Percentiles rank a stretch among this genome's conserved stretches.
These are phyloP conservation scores for Mycena indigotica DNA, from an alignment of 768 basidiomycete species.

Conservation along the genomic window DNA sequence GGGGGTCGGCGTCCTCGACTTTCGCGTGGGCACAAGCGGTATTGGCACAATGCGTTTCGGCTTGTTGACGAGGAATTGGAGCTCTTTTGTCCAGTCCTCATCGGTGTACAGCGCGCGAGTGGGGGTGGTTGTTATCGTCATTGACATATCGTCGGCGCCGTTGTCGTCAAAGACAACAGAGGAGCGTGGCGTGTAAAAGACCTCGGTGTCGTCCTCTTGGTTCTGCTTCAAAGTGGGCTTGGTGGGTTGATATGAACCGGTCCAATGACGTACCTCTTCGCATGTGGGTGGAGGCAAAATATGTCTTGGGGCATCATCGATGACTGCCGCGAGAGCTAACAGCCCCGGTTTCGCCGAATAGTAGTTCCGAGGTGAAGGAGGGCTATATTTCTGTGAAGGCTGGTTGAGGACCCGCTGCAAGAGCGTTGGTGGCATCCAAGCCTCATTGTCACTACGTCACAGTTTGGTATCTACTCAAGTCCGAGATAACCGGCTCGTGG, in stretches of 20 bases:
- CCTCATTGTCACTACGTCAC: neutral
- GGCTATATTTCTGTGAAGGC: constrained; percentile 64
- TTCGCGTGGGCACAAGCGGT: constrained; percentile 27
- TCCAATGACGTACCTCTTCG: constrained; percentile 18
- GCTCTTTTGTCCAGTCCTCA: constrained; percentile 69
- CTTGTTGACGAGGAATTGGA: constrained; percentile 58
- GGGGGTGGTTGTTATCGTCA: constrained; percentile 23
- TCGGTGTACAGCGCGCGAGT: constrained; percentile 41
- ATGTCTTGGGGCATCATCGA: constrained; percentile 6
- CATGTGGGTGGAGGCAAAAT: neutral
- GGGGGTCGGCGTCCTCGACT: constrained; percentile 28
- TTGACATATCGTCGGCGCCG: constrained; percentile 27
- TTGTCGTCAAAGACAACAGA: constrained; percentile 41
- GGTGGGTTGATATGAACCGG: too few species aligned
- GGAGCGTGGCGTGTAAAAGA: constrained; percentile 64
- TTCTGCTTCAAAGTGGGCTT: constrained; percentile 16
- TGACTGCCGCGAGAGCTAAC: constrained; percentile 48
- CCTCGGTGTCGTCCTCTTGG: constrained; percentile 37
- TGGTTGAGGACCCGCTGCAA: constrained; percentile 61
- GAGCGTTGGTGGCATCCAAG: constrained; percentile 54
- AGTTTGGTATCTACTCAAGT: neutral
- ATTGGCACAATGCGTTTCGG: constrained; percentile 9
- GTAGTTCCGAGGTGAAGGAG: constrained; percentile 48
- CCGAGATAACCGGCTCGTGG: neutral
- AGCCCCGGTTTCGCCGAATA: constrained; percentile 55